Percentiles rank a stretch among this genome's conserved stretches.
phyloP scores from a whole-genome alignment of 805 yeast genomes.

The Saturnispora halmiae region DNA sequence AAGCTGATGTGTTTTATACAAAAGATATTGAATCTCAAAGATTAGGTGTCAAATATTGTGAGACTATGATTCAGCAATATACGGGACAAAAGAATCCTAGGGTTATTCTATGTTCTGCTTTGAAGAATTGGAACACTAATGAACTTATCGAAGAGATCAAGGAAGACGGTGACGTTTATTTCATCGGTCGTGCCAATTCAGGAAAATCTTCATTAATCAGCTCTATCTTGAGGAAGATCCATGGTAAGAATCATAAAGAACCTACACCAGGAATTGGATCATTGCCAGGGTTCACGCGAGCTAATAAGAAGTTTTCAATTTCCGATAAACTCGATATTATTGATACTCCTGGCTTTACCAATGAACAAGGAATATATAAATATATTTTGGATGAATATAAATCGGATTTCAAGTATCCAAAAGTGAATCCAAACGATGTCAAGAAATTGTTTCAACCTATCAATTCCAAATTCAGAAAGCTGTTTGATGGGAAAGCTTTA shows the following conservation, averaged over 20 bases:
- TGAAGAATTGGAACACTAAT: conserved; percentile 42
- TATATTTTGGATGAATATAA: conserved; percentile 16
- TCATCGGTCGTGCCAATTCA: conserved; percentile 59
- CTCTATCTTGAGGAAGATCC: conserved; percentile 26
- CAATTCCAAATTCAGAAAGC: conserved; percentile 8
- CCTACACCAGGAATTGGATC: conserved; percentile 37
- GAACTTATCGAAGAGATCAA: conserved; percentile 30
- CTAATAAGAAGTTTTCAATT: conserved; percentile 31
- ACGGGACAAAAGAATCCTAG: conserved; percentile 25
- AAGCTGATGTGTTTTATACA: conserved; percentile 30
- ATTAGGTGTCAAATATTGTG: conserved; percentile 26
- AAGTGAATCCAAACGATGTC: conserved; percentile 5
- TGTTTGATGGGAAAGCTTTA: conserved; percentile 20
- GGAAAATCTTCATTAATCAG: conserved; percentile 62
- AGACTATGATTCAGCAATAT: conserved; percentile 24
- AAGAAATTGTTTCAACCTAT: conserved; percentile 1
- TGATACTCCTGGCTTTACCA: conserved; percentile 41
- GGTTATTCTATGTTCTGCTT: conserved; percentile 44
- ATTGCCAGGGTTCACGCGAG: conserved; percentile 68
- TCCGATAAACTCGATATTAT: conserved; percentile 17
- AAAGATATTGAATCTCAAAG: conserved; percentile 17
- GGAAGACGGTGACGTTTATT: conserved; percentile 33
- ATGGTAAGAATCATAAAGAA: conserved; percentile 3
- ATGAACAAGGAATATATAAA: conserved; percentile 17
- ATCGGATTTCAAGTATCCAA: background rate